A percentile compares a stretch with the other conserved stretches of the same genome.
Conservation (phyloP, 2,329 filamentous ascomycete genomes). For the Fusarium miscanthi region DNA sequence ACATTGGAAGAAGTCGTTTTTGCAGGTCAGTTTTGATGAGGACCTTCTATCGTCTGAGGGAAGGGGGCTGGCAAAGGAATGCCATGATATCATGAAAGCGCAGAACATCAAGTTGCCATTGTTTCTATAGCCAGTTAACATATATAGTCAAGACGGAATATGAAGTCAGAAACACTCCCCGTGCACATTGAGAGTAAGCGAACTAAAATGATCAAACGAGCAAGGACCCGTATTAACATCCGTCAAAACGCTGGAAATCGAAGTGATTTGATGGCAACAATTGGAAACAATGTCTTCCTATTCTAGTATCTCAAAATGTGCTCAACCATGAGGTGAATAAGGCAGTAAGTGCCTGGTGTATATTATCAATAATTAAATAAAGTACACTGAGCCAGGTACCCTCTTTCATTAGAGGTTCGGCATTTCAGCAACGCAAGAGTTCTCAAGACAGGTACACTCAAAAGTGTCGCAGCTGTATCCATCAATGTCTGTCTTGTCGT, state of each 20-base stretch:
- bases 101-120: background rate
- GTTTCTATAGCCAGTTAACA: background rate
- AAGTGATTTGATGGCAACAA: background rate
- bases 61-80: background rate
- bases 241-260: background rate
- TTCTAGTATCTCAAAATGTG: background rate
- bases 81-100: slow-evolving; percentile 17
- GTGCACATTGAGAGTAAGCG: background rate
- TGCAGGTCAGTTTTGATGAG: slow-evolving; percentile 2
- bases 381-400: background rate
- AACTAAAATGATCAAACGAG: background rate
- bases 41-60: background rate
- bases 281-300: background rate
- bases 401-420: background rate
- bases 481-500: background rate
- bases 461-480: background rate
- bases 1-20: slow-evolving; percentile 1
- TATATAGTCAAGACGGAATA: too few species aligned
- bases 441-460: background rate
- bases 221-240: background rate
- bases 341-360: background rate
- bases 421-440: background rate
- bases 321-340: too few species aligned
- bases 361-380: background rate
- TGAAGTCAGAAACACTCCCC: accelerated